phyloP scores from a whole-genome alignment of 2,329 filamentous ascomycete genomes.

The Talaromyces pinophilus region DNA sequence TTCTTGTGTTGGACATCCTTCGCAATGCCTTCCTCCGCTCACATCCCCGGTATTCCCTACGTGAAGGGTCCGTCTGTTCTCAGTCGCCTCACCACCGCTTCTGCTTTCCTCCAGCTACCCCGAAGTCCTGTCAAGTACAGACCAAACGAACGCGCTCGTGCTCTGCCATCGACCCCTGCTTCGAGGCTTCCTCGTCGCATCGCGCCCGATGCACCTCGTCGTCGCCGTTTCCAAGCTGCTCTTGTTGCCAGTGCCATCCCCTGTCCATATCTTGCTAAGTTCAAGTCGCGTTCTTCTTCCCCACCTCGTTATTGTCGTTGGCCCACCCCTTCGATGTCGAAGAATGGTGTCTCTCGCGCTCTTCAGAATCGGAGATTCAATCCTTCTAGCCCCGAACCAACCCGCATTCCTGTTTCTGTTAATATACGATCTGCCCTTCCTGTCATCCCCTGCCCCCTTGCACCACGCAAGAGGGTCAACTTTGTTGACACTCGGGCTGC shows the following conservation, averaged over 20 bases:
- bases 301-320: conserved; percentile 15
- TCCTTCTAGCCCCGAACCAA: conserved; percentile 12
- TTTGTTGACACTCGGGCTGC: conserved; percentile 10
- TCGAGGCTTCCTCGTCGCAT: conserved; percentile 4
- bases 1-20: neutral
- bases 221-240: conserved; percentile 24
- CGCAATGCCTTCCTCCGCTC: conserved; percentile 28
- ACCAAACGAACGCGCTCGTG: conserved; percentile 13
- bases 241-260: conserved; percentile 22
- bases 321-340: conserved; percentile 17
- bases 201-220: conserved; percentile 17
- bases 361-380: conserved; percentile 15
- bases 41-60: conserved; percentile 26
- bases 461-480: conserved; percentile 15
- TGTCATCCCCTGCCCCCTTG: conserved; percentile 10
- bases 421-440: conserved; percentile 6
- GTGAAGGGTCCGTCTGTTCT: conserved; percentile 6
- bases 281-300: conserved; percentile 15
- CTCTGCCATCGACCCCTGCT: conserved; percentile 3
- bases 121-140: conserved; percentile 22
- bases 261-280: conserved; percentile 20
- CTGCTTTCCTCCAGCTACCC: conserved; percentile 22
- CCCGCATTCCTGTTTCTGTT: conserved; percentile 27
- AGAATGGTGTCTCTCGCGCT: conserved; percentile 20
- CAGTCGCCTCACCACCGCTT: conserved; percentile 22